These are phyloP conservation scores for Linnemannia zychae DNA, from an alignment of 192 early-diverging fungal species.

Conservation along the genomic window DNA sequence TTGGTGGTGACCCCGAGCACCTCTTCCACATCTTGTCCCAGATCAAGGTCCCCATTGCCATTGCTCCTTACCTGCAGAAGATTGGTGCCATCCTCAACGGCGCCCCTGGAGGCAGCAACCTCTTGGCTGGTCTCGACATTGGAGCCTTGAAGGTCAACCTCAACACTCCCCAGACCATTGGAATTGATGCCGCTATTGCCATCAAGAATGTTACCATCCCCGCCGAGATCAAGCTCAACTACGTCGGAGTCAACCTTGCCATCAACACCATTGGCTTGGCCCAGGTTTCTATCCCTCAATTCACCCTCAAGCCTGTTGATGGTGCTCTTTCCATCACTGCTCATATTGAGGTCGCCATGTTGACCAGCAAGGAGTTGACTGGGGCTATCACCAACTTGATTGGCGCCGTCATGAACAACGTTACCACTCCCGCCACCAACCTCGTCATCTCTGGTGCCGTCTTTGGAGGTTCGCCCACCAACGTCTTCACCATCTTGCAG, in stretches of 20 bases:
- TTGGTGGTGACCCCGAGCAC: slow-evolving; percentile 51
- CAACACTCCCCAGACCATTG: slow-evolving; percentile 49
- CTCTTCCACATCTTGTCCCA: slow-evolving; percentile 53
- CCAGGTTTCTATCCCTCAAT: slow-evolving; percentile 25
- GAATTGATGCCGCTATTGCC: slow-evolving; percentile 29
- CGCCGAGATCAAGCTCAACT: slow-evolving; percentile 50
- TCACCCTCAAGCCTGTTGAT: slow-evolving; percentile 28
- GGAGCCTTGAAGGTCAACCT: slow-evolving; percentile 34
- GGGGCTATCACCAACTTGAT: slow-evolving; percentile 19
- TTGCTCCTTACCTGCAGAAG: slow-evolving; percentile 47
- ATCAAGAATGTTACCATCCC: slow-evolving; percentile 49
- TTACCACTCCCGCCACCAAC: slow-evolving; percentile 17
- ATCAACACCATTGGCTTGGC: slow-evolving; percentile 26
- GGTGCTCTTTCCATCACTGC: slow-evolving; percentile 27
- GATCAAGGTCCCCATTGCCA: slow-evolving; percentile 41
- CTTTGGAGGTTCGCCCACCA: slow-evolving; percentile 38
- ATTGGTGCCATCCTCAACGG: slow-evolving; percentile 31
- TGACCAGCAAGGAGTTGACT: slow-evolving; percentile 24
- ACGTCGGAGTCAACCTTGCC: slow-evolving; percentile 40
- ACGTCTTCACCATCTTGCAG: slow-evolving; percentile 42
- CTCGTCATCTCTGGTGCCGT: slow-evolving; percentile 38
- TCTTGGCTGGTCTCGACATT: slow-evolving; percentile 35
- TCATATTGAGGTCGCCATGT: slow-evolving; percentile 19
- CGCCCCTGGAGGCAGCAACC: slow-evolving; percentile 5
- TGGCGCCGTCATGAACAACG: slow-evolving; percentile 11